phyloP scores from a whole-genome alignment of 495 filamentous ascomycete species.

The Annulohypoxylon nitens region DNA sequence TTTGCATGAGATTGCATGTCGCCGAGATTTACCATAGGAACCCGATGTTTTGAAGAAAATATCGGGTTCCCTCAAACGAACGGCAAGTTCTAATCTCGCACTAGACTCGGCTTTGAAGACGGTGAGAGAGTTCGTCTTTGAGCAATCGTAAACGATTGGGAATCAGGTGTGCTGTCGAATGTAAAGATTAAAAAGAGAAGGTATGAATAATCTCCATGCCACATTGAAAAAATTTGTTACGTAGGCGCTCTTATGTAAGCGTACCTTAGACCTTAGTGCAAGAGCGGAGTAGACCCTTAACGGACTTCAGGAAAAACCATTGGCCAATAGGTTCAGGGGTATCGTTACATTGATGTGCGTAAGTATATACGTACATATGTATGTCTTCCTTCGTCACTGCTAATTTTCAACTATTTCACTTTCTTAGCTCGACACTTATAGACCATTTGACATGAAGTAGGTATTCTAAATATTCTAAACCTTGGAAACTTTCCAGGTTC shows the following conservation, averaged over 20 bases:
- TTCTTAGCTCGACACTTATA: constrained; percentile 10
- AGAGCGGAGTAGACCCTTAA: constrained; percentile 19
- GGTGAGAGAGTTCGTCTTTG: constrained; percentile 42
- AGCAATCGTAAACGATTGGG: constrained; percentile 46
- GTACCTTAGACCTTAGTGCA: background rate
- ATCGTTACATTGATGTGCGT: background rate
- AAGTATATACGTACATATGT: constrained; percentile 9
- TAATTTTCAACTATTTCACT: background rate
- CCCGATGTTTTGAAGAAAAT: constrained; percentile 39
- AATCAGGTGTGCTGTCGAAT: constrained; percentile 52
- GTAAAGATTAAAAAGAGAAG: constrained; percentile 39
- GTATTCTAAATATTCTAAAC: background rate
- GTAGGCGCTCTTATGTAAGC: constrained; percentile 12
- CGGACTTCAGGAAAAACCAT: constrained; percentile 7
- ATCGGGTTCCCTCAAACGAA: constrained; percentile 54
- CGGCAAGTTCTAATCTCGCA: constrained; percentile 52
- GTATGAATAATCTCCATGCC: constrained; percentile 19
- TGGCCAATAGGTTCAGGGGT: constrained; percentile 8
- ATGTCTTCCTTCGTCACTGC: constrained; percentile 15
- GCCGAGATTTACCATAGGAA: constrained; percentile 54
- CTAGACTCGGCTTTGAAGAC: constrained; percentile 50
- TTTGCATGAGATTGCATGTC: constrained; percentile 40
- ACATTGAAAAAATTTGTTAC: constrained; percentile 19
- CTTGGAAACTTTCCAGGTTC: background rate
- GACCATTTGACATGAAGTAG: background rate